A percentile compares a stretch with the other conserved stretches of the same genome.
phyloP scores from a whole-genome alignment of 495 filamentous ascomycete genomes.

The Annulohypoxylon maeteangense region DNA sequence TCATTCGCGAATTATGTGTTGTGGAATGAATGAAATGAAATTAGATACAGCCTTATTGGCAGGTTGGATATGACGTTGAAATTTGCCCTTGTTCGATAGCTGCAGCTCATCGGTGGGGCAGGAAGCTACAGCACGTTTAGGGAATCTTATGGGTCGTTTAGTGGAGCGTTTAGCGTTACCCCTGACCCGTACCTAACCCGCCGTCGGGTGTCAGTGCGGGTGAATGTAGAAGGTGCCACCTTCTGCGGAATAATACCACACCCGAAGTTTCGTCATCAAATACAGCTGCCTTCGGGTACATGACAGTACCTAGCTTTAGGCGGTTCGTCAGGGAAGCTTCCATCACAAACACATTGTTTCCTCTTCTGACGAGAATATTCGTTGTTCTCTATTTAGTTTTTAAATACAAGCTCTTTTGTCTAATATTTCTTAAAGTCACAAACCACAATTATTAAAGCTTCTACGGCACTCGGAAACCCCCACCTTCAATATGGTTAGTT shows the following conservation, averaged over 20 bases:
- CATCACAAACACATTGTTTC: conserved; percentile 4
- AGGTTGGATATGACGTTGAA: conserved; percentile 40
- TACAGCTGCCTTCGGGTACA: conserved; percentile 29
- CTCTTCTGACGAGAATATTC: conserved; percentile 6
- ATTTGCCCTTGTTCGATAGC: conserved; percentile 41
- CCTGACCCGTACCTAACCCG: background rate
- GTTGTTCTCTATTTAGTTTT: background rate
- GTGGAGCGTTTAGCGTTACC: background rate
- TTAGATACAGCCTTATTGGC: conserved; percentile 16
- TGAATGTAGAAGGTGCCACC: background rate
- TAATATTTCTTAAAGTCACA: background rate
- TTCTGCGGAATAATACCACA: conserved; percentile 33
- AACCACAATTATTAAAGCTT: background rate
- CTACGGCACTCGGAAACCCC: conserved; percentile 3
- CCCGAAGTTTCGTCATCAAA: conserved; percentile 47
- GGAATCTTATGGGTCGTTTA: background rate
- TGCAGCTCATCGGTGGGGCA: conserved; percentile 41
- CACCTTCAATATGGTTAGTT: conserved; percentile 31
- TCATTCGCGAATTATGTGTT: background rate
- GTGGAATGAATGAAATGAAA: conserved; percentile 1
- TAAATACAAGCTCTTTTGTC: background rate
- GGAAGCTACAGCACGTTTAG: background rate
- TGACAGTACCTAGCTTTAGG: conserved; percentile 12
- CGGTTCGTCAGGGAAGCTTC: conserved; percentile 6
- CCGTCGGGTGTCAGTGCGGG: background rate